Base-by-base conservation (phyloP, 2,329 filamentous ascomycete species). In the Thielaviopsis euricoi region DNA sequence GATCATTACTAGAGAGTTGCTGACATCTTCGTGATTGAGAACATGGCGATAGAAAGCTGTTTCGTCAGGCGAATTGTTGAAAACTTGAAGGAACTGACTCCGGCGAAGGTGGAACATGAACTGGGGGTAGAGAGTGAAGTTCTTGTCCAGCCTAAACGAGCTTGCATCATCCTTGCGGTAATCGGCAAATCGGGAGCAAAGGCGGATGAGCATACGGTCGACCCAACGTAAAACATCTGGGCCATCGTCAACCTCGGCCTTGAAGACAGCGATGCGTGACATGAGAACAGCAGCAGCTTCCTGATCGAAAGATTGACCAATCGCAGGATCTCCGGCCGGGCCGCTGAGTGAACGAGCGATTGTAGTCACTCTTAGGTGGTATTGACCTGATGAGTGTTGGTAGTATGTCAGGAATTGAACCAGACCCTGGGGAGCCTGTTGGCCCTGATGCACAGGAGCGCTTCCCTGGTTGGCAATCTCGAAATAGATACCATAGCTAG, bases 51-150 rank as follows among this genome's bases (percentile, higher is more conserved):
- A 95, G 72, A 98, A 98, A n/a, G 93, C 93, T 23, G 93, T 98
- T 72, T 98, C 93, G 66, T 98, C 93, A 7, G 93, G 93, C 0
- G 91, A 97, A 71, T 97, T 98, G 76, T 98, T 98, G 80, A 98
- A 98, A 59, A 98, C 90, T 68, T 98, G 93, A 63, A 98, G 73
- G 76, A 98, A 98, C 71, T 97, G 93, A 71, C 89, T 95, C 71
- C 93, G 83, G 65, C 93, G 86, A 61, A 98, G 79, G 71, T 98
- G 93, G 78, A 98, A 98, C 93, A 98, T 98, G 74, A 98, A 98
- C 69, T 98, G 93, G 25, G 93, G 93, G 68, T 98, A 98, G 17
- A 98, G 79, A 0, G 91, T 97, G 68, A 98, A 98, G 76, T 98
- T 98, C 81, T 96, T 96, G 72, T 98, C 93, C 62, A 95, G 73